A percentile compares a stretch with the other conserved stretches of the same genome.
These are phyloP conservation scores for Fagopyrum esculentum DNA, from an alignment of 148 eudicot species.

Conservation along the genomic window DNA sequence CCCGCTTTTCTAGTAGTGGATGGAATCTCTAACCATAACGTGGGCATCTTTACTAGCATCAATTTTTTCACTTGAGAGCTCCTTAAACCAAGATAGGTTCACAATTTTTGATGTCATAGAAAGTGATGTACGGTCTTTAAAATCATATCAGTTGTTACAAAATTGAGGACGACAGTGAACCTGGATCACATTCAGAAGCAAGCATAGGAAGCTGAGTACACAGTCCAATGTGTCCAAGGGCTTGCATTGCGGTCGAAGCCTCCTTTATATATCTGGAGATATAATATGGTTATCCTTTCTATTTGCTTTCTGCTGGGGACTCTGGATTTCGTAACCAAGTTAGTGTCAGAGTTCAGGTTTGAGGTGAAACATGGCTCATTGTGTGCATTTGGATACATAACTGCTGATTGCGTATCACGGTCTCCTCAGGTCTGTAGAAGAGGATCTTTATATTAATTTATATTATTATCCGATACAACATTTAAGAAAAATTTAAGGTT, in stretches of 20 bases:
- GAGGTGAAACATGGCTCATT: slow-evolving; percentile 77
- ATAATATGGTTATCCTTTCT: neutral
- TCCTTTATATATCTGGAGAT: slow-evolving; percentile 21
- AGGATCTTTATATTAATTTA: too few relatives aligned
- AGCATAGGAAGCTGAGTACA: slow-evolving; percentile 51
- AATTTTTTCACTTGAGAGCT: slow-evolving; percentile 26
- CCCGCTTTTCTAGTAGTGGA: slow-evolving; percentile 86
- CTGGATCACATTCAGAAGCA: slow-evolving; percentile 46
- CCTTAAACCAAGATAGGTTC: slow-evolving; percentile 42
- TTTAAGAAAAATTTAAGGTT: too few relatives aligned
- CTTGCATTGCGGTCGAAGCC: slow-evolving; percentile 86
- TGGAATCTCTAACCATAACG: slow-evolving; percentile 49
- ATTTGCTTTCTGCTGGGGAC: neutral
- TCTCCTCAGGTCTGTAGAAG: too few relatives aligned
- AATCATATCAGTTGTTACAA: slow-evolving; percentile 72
- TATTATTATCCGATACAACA: too few relatives aligned
- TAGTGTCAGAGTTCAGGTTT: slow-evolving; percentile 43
- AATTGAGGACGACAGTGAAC: slow-evolving; percentile 26
- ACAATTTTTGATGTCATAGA: slow-evolving; percentile 78
- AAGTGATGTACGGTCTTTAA: slow-evolving; percentile 76
- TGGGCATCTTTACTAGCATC: slow-evolving; percentile 42
- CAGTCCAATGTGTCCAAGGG: slow-evolving; percentile 82
- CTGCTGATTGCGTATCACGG: slow-evolving; percentile 46
- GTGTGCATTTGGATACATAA: slow-evolving; percentile 76
- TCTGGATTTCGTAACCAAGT: slow-evolving; percentile 14